A percentile compares a stretch with the other conserved stretches of the same genome.
These are phyloP conservation scores for Cryptococcus sp. DNA, from an alignment of 1,284 basidiomycete species.

Conservation along the genomic window DNA sequence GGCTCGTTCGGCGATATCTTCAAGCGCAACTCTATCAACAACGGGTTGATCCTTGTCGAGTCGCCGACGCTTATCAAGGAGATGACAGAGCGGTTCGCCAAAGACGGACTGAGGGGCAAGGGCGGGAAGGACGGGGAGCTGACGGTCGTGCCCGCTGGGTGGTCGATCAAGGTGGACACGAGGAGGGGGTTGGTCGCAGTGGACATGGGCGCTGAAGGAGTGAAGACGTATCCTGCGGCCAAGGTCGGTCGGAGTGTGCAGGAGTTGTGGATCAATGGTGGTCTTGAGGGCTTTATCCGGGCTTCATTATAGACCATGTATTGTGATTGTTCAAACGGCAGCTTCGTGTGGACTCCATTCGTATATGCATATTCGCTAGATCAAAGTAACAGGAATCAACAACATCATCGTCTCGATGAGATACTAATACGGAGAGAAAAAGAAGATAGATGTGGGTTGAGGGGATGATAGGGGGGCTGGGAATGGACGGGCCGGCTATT, in stretches of 20 bases:
- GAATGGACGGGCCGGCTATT: background rate
- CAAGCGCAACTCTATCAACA: conserved; percentile 98
- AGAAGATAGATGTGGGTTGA: background rate
- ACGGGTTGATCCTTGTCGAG: conserved; percentile 93
- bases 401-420: background rate
- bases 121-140: conserved; percentile 74
- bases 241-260: conserved; percentile 86
- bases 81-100: conserved; percentile 70
- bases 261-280: conserved; percentile 64
- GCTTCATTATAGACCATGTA: conserved; percentile 49
- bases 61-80: conserved; percentile 84
- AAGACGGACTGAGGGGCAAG: conserved; percentile 67
- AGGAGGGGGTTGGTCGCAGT: conserved; percentile 64
- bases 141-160: conserved; percentile 67
- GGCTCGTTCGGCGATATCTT: conserved; percentile 99
- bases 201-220: conserved; percentile 49
- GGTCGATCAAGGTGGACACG: conserved; percentile 66
- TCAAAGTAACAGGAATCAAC: conserved; percentile 1
- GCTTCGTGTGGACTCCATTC: background rate
- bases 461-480: background rate
- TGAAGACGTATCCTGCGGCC: conserved; percentile 64
- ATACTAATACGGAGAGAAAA: background rate
- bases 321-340: background rate
- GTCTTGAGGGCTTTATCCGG: conserved; percentile 55
- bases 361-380: background rate